Base-by-base conservation (phyloP, 2,329 filamentous ascomycete species). In the Colletotrichum tropicicola region DNA sequence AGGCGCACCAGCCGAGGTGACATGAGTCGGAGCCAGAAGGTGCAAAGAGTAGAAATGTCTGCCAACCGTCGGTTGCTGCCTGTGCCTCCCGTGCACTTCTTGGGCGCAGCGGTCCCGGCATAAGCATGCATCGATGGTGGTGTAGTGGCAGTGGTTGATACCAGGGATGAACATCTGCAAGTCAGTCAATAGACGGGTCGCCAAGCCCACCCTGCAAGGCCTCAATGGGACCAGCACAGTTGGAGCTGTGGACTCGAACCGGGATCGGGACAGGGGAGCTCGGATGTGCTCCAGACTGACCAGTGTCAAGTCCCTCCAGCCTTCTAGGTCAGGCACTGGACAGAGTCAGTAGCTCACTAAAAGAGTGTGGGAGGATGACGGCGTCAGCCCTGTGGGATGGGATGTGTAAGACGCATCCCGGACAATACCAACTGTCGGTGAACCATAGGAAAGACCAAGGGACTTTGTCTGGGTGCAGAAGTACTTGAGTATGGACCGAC, bases 91-190 rank as follows among this genome's bases (percentile, higher is more conserved):
- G 19, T 32, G 3, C 23, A 30, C 47, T 30, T 47, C 25, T 17
- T 35, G 41, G 55, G 30, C 21, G 21, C 6, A 43, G 48, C 41
- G 32, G 56, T 48, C 41, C 32, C 32, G 56, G 48, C 48, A 64
- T 62, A 13, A 61, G 57, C 57, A 56, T 44, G 61, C 62, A 61
- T 51, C 10, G 19, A 15, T 61, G 41, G 23, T 55, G 51, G 61
- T 67, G 63, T 62, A 55, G 52, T 35, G 66, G 59, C 49, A 70
- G 47, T 68, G 67, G 65, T 32, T 10, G 39, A 39, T n/a, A 39
- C 67, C 54, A 57, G 65, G 65, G 56, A 35, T 41, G 15, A 43
- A 5, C 21, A 48, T 56, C 65, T 68, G 37, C 60, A 65, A 60
- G 37, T 59, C 47, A 66, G 45, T 64, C 63, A 61, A 65, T 65